Base-by-base conservation (phyloP, 345 rosid species). In the Populus pruinosa region DNA sequence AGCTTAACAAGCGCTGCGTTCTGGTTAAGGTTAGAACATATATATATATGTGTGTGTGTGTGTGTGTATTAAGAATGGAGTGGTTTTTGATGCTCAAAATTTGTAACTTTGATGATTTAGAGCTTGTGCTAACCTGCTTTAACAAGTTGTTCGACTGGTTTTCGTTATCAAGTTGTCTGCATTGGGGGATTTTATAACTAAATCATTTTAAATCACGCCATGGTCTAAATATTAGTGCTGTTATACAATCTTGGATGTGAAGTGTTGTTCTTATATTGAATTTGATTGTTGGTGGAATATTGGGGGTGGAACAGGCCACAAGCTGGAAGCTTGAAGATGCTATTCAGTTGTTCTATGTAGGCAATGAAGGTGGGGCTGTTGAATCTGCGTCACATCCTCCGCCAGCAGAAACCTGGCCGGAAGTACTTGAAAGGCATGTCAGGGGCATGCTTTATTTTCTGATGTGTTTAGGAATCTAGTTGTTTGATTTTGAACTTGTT, bases 241-340 rank as follows among this genome's bases (percentile, higher is more conserved):
- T 18, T 36, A 13, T 13, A 4, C 12, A 47, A 36, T 50, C 4
- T 70, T 29, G 33, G 33, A 5, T 25, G 20, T 41, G 56, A 56
- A 38, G 25, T 61, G 44, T 35, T 65, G 63, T 9, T 49, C 31
- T 29, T n/a, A 18, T 31, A 65, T 31, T 27, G 44, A 65, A 36
- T 44, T 69, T 18, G 59, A 29, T 18, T 67, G n/a, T 39, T 55
- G 73, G 31, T 31, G 56, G 38, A 38, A 38, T 38, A 47, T 25
- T 38, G 50, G 14, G 67, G 73, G 59, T 70, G 71, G 36, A 85
- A 78, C 79, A 96, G 99, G 97, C 98, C 9, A 96, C 99, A 23
- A 87, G 91, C 83, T 96, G 99, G 99, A 91, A 91, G 74, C 94
- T 96, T 80, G 98, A 96, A 53, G 98, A 94, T 72, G 99, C 99